phyloP scores from a whole-genome alignment of 371 early-diverging fungal genomes.

The Apophysomyces trapeziformis region DNA sequence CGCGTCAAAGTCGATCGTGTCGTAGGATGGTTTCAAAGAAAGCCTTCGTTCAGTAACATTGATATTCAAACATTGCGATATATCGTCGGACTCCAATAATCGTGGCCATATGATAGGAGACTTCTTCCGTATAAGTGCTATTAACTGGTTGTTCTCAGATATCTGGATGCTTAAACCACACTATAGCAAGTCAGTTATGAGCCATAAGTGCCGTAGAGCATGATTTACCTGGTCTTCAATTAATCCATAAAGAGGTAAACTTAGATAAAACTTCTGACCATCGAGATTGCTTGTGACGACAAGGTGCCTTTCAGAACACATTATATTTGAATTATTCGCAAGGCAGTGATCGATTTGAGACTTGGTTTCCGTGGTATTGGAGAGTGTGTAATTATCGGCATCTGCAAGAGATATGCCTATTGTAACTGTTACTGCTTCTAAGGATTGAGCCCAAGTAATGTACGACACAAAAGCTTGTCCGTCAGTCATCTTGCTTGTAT shows the following conservation, averaged over 20 bases:
- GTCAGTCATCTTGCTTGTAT: neutral
- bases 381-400: neutral
- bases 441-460: neutral
- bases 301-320: neutral
- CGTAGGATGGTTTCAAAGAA: neutral
- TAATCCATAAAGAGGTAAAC: constrained; percentile 1
- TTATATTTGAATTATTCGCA: neutral
- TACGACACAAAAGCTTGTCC: neutral
- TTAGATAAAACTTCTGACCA: neutral
- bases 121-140: constrained; percentile 1
- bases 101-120: constrained; percentile 4
- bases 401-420: neutral
- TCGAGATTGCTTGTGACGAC: neutral
- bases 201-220: neutral
- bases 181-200: neutral
- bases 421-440: neutral
- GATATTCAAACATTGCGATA: neutral
- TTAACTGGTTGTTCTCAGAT: neutral
- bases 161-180: neutral
- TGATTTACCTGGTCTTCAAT: constrained; percentile 1
- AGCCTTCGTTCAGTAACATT: neutral
- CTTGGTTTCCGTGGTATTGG: neutral
- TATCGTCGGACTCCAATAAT: neutral
- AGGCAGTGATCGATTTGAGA: neutral
- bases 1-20: constrained; percentile 5